Conservation (phyloP, 1,284 basidiomycete genomes). For the Ganoderma sinense region DNA sequence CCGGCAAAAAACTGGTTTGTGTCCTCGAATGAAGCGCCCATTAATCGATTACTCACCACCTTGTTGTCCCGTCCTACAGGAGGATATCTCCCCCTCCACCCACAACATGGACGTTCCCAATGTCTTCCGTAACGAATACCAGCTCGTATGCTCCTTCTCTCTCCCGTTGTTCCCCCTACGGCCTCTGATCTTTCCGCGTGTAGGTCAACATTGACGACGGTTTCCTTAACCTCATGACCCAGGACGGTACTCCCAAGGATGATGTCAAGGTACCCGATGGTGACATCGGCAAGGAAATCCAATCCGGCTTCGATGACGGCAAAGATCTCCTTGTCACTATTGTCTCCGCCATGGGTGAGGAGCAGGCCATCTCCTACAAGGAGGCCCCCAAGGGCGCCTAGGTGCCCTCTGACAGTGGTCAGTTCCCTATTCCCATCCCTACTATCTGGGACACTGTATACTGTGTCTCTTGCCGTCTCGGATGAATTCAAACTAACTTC, state of each 20-base stretch:
- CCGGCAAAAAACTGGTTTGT: slow-evolving; percentile 87
- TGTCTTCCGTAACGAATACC: slow-evolving; percentile 91
- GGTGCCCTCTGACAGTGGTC: slow-evolving; percentile 8
- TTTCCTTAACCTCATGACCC: slow-evolving; percentile 94
- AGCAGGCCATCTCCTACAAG: slow-evolving; percentile 89
- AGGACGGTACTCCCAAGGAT: slow-evolving; percentile 89
- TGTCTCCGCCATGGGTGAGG: slow-evolving; percentile 91
- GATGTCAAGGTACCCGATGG: slow-evolving; percentile 95
- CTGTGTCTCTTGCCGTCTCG: too few relatives aligned
- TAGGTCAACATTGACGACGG: slow-evolving; percentile 89
- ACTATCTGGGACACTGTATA: too few relatives aligned
- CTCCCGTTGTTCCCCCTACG: neutral
- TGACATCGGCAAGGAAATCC: slow-evolving; percentile 83
- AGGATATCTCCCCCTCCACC: slow-evolving; percentile 98
- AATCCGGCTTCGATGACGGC: slow-evolving; percentile 81
- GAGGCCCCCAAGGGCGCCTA: slow-evolving; percentile 75
- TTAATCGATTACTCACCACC: slow-evolving; percentile 17
- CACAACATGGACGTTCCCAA: slow-evolving; percentile 99
- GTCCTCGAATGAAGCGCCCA: slow-evolving; percentile 7
- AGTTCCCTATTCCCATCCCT: neutral
- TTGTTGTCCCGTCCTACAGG: slow-evolving; percentile 55
- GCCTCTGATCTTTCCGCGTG: neutral
- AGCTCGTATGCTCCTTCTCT: slow-evolving; percentile 68
- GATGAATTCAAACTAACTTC: neutral
- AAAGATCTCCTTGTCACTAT: slow-evolving; percentile 93